Conservation (phyloP, 2,329 filamentous ascomycete genomes). For the Nemania abortiva region DNA sequence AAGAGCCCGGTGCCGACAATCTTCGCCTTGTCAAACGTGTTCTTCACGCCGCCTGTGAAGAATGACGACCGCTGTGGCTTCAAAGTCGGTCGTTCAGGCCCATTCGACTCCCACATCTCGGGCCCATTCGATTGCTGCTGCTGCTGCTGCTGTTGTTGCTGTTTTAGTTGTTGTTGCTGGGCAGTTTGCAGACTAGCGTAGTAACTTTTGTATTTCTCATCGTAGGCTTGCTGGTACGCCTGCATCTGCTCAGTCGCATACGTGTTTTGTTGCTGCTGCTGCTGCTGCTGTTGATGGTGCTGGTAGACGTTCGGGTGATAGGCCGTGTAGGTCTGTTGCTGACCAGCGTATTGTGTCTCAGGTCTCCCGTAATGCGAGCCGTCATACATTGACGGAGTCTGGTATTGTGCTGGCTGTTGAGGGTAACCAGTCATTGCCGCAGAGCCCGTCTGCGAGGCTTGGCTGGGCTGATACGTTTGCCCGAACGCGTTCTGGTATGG, state of each 20-base stretch:
- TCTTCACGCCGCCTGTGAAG: constrained; percentile 46
- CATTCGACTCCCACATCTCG: constrained; percentile 42
- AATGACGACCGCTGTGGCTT: constrained; percentile 47
- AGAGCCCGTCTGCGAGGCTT: constrained; percentile 36
- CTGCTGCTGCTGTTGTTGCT: constrained; percentile 36
- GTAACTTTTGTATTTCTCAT: constrained; percentile 42
- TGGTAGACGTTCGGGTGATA: constrained; percentile 43
- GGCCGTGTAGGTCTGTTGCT: constrained; percentile 39
- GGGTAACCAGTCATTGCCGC: constrained; percentile 11
- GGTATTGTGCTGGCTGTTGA: constrained; percentile 33
- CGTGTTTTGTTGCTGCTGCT: constrained; percentile 36
- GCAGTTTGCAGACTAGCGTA: constrained; percentile 39
- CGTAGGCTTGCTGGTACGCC: constrained; percentile 37
- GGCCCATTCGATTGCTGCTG: constrained; percentile 30
- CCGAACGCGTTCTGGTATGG: constrained; percentile 37
- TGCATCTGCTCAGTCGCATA: constrained; percentile 38
- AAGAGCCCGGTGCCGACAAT: constrained; percentile 47
- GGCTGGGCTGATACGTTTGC: constrained; percentile 42
- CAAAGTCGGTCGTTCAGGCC: constrained; percentile 38
- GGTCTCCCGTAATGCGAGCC: constrained; percentile 37
- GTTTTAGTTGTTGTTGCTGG: constrained; percentile 29
- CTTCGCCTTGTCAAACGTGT: constrained; percentile 48
- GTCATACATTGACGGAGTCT: constrained; percentile 24
- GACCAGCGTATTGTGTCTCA: constrained; percentile 17
- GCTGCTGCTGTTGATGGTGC: constrained; percentile 35